Conservation (phyloP, 495 filamentous ascomycete species). For the Trichocladium uniseriatum region DNA sequence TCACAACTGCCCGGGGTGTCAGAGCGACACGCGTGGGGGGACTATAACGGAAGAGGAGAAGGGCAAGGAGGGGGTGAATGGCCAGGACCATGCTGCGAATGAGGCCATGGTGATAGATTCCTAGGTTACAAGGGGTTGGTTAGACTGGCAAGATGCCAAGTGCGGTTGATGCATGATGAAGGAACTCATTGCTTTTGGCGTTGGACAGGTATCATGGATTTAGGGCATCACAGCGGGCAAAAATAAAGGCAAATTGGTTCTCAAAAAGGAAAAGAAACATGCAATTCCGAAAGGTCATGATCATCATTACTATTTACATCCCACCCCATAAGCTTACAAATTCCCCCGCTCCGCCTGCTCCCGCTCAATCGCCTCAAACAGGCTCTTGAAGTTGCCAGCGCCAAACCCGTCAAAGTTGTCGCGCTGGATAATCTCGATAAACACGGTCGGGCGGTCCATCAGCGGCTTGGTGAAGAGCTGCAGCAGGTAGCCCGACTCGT, state of each 20-base stretch:
- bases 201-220: neutral
- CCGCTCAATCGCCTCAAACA: slow-evolving; percentile 88
- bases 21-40: slow-evolving; percentile 47
- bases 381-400: slow-evolving; percentile 86
- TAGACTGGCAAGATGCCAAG: neutral
- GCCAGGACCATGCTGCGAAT: neutral
- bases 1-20: slow-evolving; percentile 93
- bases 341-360: slow-evolving; percentile 81
- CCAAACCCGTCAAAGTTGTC: slow-evolving; percentile 83
- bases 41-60: too few species aligned
- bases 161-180: too few species aligned
- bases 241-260: neutral
- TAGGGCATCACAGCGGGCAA: neutral
- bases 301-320: neutral
- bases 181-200: neutral
- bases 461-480: slow-evolving; percentile 87
- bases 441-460: slow-evolving; percentile 88
- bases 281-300: neutral
- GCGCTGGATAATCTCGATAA: slow-evolving; percentile 88
- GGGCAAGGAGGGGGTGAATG: slow-evolving; percentile 1
- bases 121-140: neutral
- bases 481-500: slow-evolving; percentile 75
- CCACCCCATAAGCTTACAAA: slow-evolving; percentile 32
- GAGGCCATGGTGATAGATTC: slow-evolving; percentile 34
- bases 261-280: neutral